A percentile compares a stretch with the other conserved stretches of the same genome.
phyloP scores from a whole-genome alignment of 2,329 filamentous ascomycete genomes.

The Fusarium haematococcum region DNA sequence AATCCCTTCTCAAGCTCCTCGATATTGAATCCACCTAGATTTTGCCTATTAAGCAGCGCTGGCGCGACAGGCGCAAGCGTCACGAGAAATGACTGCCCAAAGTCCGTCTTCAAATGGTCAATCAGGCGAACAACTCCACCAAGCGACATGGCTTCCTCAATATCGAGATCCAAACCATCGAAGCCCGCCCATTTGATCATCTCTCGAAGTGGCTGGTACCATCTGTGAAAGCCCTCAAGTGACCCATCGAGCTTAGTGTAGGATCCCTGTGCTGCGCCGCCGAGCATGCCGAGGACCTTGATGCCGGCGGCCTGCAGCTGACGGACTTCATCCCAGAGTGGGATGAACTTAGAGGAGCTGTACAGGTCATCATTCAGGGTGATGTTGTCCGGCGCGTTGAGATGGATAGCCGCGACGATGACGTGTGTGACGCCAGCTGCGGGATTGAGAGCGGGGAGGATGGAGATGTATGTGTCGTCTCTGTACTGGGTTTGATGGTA shows the following conservation, averaged over 20 bases:
- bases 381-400: conserved; percentile 75
- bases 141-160: conserved; percentile 80
- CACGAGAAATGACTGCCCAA: conserved; percentile 76
- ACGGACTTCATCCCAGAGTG: conserved; percentile 80
- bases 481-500: conserved; percentile 63
- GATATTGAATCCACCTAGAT: conserved; percentile 85
- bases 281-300: conserved; percentile 85
- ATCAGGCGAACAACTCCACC: conserved; percentile 73
- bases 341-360: conserved; percentile 70
- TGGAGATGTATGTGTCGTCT: conserved; percentile 57
- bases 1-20: conserved; percentile 73
- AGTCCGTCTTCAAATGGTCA: conserved; percentile 74
- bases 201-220: conserved; percentile 75
- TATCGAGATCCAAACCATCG: conserved; percentile 79
- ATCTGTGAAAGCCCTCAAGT: conserved; percentile 74
- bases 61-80: conserved; percentile 84
- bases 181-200: conserved; percentile 71
- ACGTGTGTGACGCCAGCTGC: conserved; percentile 74
- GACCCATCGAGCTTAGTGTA: conserved; percentile 68
- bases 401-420: conserved; percentile 84
- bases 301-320: conserved; percentile 78
- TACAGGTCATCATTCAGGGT: conserved; percentile 83
- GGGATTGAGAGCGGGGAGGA: conserved; percentile 59
- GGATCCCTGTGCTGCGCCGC: conserved; percentile 81
- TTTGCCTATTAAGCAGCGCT: conserved; percentile 66